Evolutionary conservation across 1,284 basidiomycete species (phyloP).

Genomic region (Somion occarium): DNA sequence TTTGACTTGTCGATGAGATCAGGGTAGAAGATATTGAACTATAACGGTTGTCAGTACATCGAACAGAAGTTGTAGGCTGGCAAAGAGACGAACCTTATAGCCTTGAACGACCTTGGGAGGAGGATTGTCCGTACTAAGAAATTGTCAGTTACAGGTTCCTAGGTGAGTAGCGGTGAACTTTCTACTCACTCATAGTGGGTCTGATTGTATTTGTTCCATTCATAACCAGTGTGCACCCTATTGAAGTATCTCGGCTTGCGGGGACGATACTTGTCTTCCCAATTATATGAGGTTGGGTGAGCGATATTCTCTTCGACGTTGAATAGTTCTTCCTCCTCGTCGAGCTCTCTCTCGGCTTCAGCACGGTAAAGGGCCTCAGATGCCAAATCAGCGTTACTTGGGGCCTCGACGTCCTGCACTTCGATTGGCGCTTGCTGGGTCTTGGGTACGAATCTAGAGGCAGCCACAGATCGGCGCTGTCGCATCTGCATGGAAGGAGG

Average conservation of each 20-base stretch:
- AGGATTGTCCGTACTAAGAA: slow-evolving; percentile 82
- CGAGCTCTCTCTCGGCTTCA: slow-evolving; percentile 87
- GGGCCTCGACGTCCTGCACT: slow-evolving; percentile 41
- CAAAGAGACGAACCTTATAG: slow-evolving; percentile 68
- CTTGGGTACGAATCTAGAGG: slow-evolving; percentile 83
- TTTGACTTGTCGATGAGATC: slow-evolving; percentile 96
- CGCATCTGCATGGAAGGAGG: slow-evolving; percentile 50
- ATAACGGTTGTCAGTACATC: not conserved
- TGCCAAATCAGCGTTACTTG: slow-evolving; percentile 73
- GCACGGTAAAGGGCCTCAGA: slow-evolving; percentile 85
- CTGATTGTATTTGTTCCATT: slow-evolving; percentile 99
- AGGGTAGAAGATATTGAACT: slow-evolving; percentile 93
- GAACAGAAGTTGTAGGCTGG: not conserved
- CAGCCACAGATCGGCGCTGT: slow-evolving; percentile 73
- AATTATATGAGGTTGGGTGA: slow-evolving; percentile 86
- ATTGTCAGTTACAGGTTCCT: slow-evolving; percentile 11
- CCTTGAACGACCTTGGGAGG: slow-evolving; percentile 98
- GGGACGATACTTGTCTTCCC: slow-evolving; percentile 99
- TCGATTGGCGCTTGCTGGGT: slow-evolving; percentile 41
- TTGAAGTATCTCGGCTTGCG: slow-evolving; percentile 99
- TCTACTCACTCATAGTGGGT: slow-evolving; percentile 91
- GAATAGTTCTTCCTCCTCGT: slow-evolving; percentile 94
- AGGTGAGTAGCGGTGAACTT: slow-evolving; percentile 1
- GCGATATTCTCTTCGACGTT: slow-evolving; percentile 84
- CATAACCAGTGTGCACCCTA: slow-evolving; percentile 99